Base-by-base conservation (phyloP, 2,329 filamentous ascomycete genomes). In the Colletotrichum destructivum region DNA sequence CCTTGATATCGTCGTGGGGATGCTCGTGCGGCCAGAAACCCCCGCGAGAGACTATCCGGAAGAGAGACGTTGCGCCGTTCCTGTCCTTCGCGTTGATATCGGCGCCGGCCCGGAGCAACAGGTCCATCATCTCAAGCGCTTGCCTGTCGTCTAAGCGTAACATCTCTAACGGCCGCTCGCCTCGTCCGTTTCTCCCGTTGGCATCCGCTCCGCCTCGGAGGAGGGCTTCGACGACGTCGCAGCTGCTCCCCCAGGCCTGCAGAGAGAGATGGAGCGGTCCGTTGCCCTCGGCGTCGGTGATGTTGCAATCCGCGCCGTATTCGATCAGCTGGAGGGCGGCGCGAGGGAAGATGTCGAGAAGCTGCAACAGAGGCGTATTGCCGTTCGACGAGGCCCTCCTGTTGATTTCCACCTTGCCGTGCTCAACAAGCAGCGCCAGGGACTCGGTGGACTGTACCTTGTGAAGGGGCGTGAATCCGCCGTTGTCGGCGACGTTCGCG, bases 381-480 rank as follows among this genome's bases (percentile, higher is more conserved):
- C 11, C 77, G 76, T 42, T 74, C 54, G 6, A 26, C 44, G 62
- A 11, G 73, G 68, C 52, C 47, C 15, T 40, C 38, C 4, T 61
- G 4, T 81, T 77, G 44, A 81, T 69, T 23, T 79, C 57, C 1
- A 72, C 75, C 18, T 75, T 64, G 1, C 75, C 75, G 2, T 73
- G 49, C 35, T 79, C 69, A 7, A 80, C 54, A 0, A 81, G 72
- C 18, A 78, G 67, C 2, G 49, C 56, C 12, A 80, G 35, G 7
- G 66, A 68, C 4, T 77, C 74, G 11, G 26, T 3, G 0, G 35
- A 18, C 0, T 15, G 31, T 2, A n/a, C 31, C 4, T 26, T 15
- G 21, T 78, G 76, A 2, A 79, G 31, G 31, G 31, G 31, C 31
- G 31, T 31, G 31, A 64, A 3, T 70, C 77, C 76, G 13, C 42